A percentile compares a stretch with the other conserved stretches of the same genome.
phyloP scores from a whole-genome alignment of 129 eudicot species.

The Flaveria trinervia region DNA sequence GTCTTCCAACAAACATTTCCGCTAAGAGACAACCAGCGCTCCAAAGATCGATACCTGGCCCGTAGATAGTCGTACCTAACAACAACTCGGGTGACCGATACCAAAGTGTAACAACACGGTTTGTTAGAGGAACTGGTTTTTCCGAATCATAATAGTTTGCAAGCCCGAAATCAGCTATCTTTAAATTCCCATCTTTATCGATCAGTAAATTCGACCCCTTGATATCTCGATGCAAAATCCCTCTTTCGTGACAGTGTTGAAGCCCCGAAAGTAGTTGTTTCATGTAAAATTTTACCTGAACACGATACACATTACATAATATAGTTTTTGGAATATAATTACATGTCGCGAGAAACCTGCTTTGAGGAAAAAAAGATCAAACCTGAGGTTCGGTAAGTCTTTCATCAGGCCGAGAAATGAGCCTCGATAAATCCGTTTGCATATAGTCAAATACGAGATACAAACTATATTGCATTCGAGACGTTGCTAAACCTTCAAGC shows the following conservation, averaged over 20 bases:
- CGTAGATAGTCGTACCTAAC: conserved; percentile 57
- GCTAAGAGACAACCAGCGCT: conserved; percentile 82
- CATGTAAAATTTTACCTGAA: conserved; percentile 67
- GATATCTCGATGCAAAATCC: conserved; percentile 68
- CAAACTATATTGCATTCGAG: conserved; percentile 65
- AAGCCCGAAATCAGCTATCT: conserved; percentile 71
- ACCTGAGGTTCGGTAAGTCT: conserved; percentile 69
- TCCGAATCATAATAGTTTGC: conserved; percentile 52
- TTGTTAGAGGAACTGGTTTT: conserved; percentile 53
- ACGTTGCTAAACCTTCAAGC: conserved; percentile 73
- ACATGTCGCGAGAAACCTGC: not conserved
- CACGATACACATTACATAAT: not conserved
- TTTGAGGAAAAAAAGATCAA: not conserved
- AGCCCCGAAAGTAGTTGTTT: conserved; percentile 66
- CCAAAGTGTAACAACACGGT: conserved; percentile 77
- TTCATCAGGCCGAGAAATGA: conserved; percentile 52
- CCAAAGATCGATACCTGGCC: conserved; percentile 71
- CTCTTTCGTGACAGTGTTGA: conserved; percentile 73
- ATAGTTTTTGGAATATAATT: not conserved
- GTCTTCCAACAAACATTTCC: conserved; percentile 71
- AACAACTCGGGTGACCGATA: conserved; percentile 72
- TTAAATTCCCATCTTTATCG: conserved; percentile 58
- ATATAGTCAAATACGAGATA: conserved; percentile 68
- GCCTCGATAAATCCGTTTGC: conserved; percentile 58
- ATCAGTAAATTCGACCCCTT: conserved; percentile 69